Evolutionary conservation across 108 stramenopile genomes (phyloP), one percentile per base, ranked within the genome.

Genomic region (Bacterosira constricta): DNA sequence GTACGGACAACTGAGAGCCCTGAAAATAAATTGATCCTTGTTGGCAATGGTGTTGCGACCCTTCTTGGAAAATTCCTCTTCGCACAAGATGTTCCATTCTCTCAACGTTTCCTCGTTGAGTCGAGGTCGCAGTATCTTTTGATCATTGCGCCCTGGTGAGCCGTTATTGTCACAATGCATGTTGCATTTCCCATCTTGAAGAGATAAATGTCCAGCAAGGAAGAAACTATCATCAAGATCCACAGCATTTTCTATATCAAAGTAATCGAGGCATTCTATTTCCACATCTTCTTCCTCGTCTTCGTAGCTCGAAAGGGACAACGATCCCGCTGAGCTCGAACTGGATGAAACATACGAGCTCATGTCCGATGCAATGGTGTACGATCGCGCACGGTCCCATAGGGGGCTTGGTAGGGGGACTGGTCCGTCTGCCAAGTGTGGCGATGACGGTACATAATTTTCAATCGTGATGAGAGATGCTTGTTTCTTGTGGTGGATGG

Each of bases 21-120:
- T 70, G 29, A 39, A 59, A 51, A 70, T 70, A 21, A 47, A 57
- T 20, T 70, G 58, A 36, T 70, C 30, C 35, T 60, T 70, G 4
- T 38, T 53, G 38, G 31, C 26, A 35, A 56, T 44, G 1, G 27
- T 29, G n/a, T n/a, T n/a, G n/a, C n/a, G n/a, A 23, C 50, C 64
- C 25, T 25, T 63, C 42, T 62, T 35, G 9, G 26, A 20, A 8
- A 34, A 49, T 37, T 62, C 51, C 25, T 71, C 61, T 29, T 62
- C 60, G 12, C 70, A 71, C 4, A 38, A 45, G 13, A 13, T 59
- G 20, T 71, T 53, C 70, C 70, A 71, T 53, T 62, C 46, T 53
- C 46, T 61, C 70, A 71, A 26, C 17, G 60, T 57, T 39, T 71
- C 60, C 9, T 34, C 61, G 31, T 45, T 49, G 0, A 71, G 70